Evolutionary conservation across 2,329 filamentous ascomycete species (phyloP).

Genomic region (Ilyonectria robusta): DNA sequence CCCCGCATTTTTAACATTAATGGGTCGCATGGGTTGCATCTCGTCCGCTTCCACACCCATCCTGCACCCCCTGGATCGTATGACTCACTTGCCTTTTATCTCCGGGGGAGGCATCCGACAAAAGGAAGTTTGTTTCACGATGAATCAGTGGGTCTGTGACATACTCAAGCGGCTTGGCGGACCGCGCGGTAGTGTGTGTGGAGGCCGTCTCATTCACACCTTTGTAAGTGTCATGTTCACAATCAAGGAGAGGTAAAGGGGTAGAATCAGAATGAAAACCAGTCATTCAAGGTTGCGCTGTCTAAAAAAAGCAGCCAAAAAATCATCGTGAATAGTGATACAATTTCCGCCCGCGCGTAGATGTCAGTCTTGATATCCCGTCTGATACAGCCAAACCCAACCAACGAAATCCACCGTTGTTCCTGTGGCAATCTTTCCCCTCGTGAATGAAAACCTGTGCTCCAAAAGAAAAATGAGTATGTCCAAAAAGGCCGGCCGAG

Average conservation of each 20-base stretch:
- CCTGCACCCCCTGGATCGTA: slow-evolving; percentile 25
- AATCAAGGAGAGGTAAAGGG: slow-evolving; percentile 7
- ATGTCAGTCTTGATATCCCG: slow-evolving; percentile 45
- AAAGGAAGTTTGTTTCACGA: slow-evolving; percentile 40
- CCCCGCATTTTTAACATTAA: slow-evolving; percentile 37
- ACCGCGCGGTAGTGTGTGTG: slow-evolving; percentile 31
- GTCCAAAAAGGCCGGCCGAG: slow-evolving; percentile 34
- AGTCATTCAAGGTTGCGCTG: slow-evolving; percentile 26
- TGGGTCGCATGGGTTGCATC: slow-evolving; percentile 35
- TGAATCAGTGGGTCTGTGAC: slow-evolving; percentile 21
- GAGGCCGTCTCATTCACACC: slow-evolving; percentile 16
- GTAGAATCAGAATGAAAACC: slow-evolving; percentile 28
- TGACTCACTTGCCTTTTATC: slow-evolving; percentile 38
- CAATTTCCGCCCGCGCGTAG: slow-evolving; percentile 38
- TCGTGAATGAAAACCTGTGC: slow-evolving; percentile 28
- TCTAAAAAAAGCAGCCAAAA: slow-evolving; percentile 35
- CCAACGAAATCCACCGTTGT: slow-evolving; percentile 21
- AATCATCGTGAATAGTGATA: slow-evolving; percentile 51
- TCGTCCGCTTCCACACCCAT: slow-evolving; percentile 16
- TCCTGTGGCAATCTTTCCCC: slow-evolving; percentile 25
- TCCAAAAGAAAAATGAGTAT: slow-evolving; percentile 28
- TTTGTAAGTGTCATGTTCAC: slow-evolving; percentile 21
- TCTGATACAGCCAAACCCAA: slow-evolving; percentile 18
- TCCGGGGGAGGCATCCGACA: slow-evolving; percentile 38
- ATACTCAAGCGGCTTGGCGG: slow-evolving; percentile 27